These are phyloP conservation scores for Solanum okadae DNA, from an alignment of 257 asterid genomes.

Conservation along the genomic window DNA sequence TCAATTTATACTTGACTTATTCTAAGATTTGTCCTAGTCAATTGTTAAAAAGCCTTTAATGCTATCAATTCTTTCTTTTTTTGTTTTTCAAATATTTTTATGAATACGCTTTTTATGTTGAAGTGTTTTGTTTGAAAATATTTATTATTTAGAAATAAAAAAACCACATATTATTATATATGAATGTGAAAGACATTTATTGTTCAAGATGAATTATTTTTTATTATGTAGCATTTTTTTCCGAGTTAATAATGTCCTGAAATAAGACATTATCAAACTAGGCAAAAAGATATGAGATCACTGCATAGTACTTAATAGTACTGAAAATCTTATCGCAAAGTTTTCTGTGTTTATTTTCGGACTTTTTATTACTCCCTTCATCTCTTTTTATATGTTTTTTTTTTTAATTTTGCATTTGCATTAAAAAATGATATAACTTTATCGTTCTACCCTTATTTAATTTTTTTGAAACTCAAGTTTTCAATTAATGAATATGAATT, in stretches of 20 bases:
- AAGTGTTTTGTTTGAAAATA: neutral
- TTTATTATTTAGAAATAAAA: neutral
- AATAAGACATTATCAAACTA: neutral
- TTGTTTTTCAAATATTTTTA: too few species aligned
- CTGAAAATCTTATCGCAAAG: neutral
- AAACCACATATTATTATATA: neutral
- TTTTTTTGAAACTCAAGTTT: too few species aligned
- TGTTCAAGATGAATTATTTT: neutral
- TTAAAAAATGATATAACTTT: too few species aligned
- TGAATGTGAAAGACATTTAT: neutral
- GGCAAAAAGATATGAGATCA: too few species aligned
- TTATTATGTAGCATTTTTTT: neutral
- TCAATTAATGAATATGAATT: too few species aligned
- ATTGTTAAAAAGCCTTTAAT: neutral
- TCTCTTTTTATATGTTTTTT: too few species aligned
- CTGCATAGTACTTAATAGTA: too few species aligned
- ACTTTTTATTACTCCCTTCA: neutral
- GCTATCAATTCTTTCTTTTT: neutral
- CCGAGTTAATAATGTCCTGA: neutral
- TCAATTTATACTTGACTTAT: neutral
- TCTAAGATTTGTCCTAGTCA: neutral
- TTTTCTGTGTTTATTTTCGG: neutral
- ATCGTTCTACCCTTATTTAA: too few species aligned
- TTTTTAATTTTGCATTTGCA: too few species aligned
- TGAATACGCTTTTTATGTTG: neutral